Evolutionary conservation across 805 yeast genomes (phyloP).

Genomic region (Middelhovenomyces tepae): DNA sequence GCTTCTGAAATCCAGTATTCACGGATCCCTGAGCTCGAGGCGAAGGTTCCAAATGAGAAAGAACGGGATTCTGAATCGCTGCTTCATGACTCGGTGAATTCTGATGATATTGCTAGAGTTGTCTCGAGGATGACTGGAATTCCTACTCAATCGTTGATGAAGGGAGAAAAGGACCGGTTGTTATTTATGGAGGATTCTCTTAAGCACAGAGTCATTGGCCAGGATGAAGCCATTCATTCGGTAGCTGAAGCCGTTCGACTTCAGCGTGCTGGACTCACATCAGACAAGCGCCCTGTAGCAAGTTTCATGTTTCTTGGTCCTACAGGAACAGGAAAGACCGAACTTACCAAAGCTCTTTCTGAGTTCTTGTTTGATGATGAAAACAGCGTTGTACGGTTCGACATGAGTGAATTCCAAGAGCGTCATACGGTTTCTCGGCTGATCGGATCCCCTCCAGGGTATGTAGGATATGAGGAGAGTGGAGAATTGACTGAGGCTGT

Average conservation of each 20-base stretch:
- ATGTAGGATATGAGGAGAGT: conserved; percentile 86
- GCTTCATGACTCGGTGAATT: conserved; percentile 84
- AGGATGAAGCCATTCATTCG: conserved; percentile 86
- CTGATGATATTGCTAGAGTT: conserved; percentile 89
- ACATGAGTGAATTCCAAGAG: conserved; percentile 97
- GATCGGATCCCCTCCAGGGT: conserved; percentile 98
- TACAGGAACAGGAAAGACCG: conserved; percentile 98
- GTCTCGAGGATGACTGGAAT: conserved; percentile 93
- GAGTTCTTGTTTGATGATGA: conserved; percentile 88
- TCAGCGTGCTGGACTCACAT: conserved; percentile 93
- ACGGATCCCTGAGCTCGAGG: conserved; percentile 71
- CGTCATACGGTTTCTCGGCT: conserved; percentile 83
- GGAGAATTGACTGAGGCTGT: conserved; percentile 97
- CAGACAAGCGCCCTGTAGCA: conserved; percentile 91
- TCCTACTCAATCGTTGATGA: conserved; percentile 82
- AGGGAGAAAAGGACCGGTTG: conserved; percentile 89
- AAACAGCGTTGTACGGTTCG: conserved; percentile 79
- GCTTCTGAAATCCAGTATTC: conserved; percentile 90
- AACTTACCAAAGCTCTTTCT: conserved; percentile 85
- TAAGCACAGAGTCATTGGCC: conserved; percentile 79
- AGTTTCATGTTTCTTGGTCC: conserved; percentile 96
- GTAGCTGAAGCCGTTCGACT: conserved; percentile 90
- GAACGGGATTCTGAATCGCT: conserved; percentile 37
- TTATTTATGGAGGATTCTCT: conserved; percentile 78
- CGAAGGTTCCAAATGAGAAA: conserved; percentile 43